These are phyloP conservation scores for Escallonia herrerae DNA, from an alignment of 129 eudicot genomes.

Conservation along the genomic window DNA sequence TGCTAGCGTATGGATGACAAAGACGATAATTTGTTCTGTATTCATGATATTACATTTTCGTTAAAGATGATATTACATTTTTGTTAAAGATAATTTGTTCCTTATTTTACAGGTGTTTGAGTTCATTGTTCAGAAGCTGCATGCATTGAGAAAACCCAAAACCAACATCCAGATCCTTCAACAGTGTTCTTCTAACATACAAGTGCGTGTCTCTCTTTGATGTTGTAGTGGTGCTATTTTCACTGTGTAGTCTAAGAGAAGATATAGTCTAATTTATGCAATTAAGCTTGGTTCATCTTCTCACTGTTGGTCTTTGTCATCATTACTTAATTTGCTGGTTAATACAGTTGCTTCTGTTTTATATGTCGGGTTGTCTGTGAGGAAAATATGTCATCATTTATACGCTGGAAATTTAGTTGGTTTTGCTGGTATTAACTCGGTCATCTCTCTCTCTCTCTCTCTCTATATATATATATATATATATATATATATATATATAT, in stretches of 20 bases:
- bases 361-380: background rate
- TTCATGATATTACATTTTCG: too few relatives aligned
- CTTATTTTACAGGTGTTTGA: slow-evolving; percentile 54
- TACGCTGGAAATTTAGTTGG: too few relatives aligned
- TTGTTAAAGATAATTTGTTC: too few relatives aligned
- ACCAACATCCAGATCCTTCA: slow-evolving; percentile 97
- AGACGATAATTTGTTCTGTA: too few relatives aligned
- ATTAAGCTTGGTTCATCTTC: background rate
- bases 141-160: slow-evolving; percentile 95
- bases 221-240: background rate
- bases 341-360: slow-evolving; percentile 2
- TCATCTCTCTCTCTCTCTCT: too few relatives aligned
- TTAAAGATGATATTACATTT: too few relatives aligned
- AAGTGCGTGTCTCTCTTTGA: slow-evolving; percentile 43
- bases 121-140: slow-evolving; percentile 91
- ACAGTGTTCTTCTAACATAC: slow-evolving; percentile 90
- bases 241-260: background rate
- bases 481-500: too few relatives aligned
- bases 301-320: background rate
- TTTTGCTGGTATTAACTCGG: too few relatives aligned
- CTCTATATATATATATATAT: too few relatives aligned
- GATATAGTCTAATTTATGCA: background rate
- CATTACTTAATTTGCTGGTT: background rate
- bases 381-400: too few relatives aligned
- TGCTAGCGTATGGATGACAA: too few relatives aligned